phyloP scores from a whole-genome alignment of 1,284 basidiomycete genomes.

The Sanghuangporus sanghuang region DNA sequence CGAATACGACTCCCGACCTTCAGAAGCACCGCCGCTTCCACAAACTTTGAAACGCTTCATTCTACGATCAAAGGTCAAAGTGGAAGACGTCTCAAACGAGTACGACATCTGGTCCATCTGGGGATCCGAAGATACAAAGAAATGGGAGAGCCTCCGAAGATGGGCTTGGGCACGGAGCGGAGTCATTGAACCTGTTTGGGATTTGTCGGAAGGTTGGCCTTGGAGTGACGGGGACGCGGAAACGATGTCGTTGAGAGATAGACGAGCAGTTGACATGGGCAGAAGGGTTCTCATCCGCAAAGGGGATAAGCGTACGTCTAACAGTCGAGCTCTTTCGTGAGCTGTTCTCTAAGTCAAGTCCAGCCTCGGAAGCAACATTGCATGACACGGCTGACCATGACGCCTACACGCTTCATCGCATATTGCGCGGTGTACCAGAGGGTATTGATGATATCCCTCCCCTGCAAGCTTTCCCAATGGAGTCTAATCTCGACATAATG shows the following conservation, averaged over 20 bases:
- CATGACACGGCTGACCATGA: constrained; percentile 48
- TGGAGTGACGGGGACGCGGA: constrained; percentile 49
- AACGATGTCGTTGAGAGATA: constrained; percentile 51
- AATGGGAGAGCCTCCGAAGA: constrained; percentile 36
- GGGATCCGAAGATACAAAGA: constrained; percentile 42
- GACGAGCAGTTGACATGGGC: constrained; percentile 77
- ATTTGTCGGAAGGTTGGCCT: constrained; percentile 40
- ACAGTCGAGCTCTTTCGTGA: neutral
- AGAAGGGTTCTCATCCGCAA: constrained; percentile 62
- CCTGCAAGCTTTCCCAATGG: constrained; percentile 82
- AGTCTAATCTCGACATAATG: constrained; percentile 92
- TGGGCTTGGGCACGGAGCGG: constrained; percentile 61
- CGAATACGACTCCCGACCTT: constrained; percentile 64
- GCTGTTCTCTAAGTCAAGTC: neutral
- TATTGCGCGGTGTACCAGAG: constrained; percentile 85
- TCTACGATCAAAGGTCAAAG: constrained; percentile 84
- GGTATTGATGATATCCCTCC: constrained; percentile 76
- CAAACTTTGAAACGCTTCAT: constrained; percentile 79
- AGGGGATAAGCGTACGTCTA: constrained; percentile 65
- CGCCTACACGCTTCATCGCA: constrained; percentile 76
- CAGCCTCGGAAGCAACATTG: constrained; percentile 50
- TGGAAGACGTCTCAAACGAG: constrained; percentile 70
- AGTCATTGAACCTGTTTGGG: constrained; percentile 67
- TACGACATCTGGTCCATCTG: constrained; percentile 82
- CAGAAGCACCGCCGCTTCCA: constrained; percentile 55